Evolutionary conservation across 306 rosid species (phyloP), one percentile per base, ranked within the genome.

Genomic region (Prunus armeniaca): DNA sequence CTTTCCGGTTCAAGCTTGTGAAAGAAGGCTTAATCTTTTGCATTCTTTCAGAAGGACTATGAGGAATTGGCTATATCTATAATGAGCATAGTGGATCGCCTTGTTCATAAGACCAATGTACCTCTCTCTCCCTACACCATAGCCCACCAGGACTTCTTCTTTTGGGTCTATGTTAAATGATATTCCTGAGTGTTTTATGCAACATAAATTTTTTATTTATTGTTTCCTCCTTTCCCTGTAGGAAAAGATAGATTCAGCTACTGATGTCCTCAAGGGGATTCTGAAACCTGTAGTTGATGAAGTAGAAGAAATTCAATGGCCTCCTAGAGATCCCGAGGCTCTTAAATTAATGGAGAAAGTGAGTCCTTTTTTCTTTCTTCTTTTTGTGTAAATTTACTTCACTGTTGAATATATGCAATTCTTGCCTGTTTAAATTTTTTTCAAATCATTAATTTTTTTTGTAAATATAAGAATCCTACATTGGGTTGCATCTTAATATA

Each of bases 201-300:
- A 58, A 24, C 17, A 20, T 14, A 8, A 71, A 17, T 72, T 72
- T 70, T 38, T 13, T 54, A 2, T 49, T 20, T n/a, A 15, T 67
- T 52, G 22, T 32, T 0, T 5, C 24, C 52, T 45, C 52, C 65
- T 46, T 72, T 82, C 50, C 65, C 54, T 82, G 75, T 87, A 94
- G 98, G 89, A 90, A 77, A 94, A 89, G 88, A 94, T 94, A 85
- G 92, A 94, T 67, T 91, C 98, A 69, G 46, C 97, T 61, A 94
- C 96, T 54, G 96, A 91, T 90, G 89, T 91, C 68, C 88, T 94
- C 75, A 90, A 90, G 87, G 91, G 83, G 65, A 75, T 94, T 67
- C 88, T 91, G 82, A 89, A 86, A 76, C 98, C 94, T 72, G 93
- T 89, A 72, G 84, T 90, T 73, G 88, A 87, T 79, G 89, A 84